These are phyloP conservation scores for Tetramitus jugosus DNA, from an alignment of 208 protist species.

Conservation along the genomic window DNA sequence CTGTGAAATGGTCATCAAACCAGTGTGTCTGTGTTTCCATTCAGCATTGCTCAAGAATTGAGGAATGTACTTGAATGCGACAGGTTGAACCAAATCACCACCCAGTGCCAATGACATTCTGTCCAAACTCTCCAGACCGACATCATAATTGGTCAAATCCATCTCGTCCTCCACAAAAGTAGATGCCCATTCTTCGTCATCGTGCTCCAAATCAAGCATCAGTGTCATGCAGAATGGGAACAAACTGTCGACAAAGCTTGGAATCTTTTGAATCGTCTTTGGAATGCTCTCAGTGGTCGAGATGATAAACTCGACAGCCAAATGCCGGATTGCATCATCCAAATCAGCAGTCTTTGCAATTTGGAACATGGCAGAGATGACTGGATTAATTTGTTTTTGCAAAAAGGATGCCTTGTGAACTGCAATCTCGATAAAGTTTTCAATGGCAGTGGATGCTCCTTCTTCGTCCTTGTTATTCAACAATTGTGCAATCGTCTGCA, in stretches of 20 bases:
- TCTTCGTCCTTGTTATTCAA: not conserved
- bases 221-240: slow-evolving; percentile 31
- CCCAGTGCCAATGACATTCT: slow-evolving; percentile 48
- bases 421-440: slow-evolving; percentile 3
- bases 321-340: not conserved
- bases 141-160: slow-evolving; percentile 38
- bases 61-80: slow-evolving; percentile 41
- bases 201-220: slow-evolving; percentile 45
- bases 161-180: slow-evolving; percentile 36
- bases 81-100: slow-evolving; percentile 48
- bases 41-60: slow-evolving; percentile 28
- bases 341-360: not conserved
- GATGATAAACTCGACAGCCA: slow-evolving; percentile 6
- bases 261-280: not conserved
- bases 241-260: not conserved
- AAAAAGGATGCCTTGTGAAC: not conserved
- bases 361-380: not conserved
- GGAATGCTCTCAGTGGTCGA: not conserved
- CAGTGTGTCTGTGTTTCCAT: slow-evolving; percentile 58
- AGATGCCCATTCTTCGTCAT: slow-evolving; percentile 30
- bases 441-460: not conserved
- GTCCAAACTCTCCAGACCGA: slow-evolving; percentile 54
- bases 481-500: not conserved
- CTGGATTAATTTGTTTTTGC: not conserved
- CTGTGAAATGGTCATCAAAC: slow-evolving; percentile 52